Base-by-base conservation (phyloP, 352 stramenopile species). In the Globisporangium irregulare region DNA sequence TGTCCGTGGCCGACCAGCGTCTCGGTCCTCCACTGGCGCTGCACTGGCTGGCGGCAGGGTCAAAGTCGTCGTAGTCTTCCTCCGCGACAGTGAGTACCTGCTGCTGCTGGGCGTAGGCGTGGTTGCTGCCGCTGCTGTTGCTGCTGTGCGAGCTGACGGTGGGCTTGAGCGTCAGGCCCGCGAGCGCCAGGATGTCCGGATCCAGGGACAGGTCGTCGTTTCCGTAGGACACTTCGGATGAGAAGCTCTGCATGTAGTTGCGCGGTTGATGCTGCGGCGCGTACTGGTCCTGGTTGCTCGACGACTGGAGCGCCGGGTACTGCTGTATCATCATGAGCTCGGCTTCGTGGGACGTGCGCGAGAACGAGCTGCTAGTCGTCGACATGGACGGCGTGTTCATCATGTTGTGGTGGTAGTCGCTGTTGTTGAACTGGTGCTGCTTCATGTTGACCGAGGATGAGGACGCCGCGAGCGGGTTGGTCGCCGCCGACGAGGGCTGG, bases 361-460 rank as follows among this genome's bases (percentile, higher is more conserved):
- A 86, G 53, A 87, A 85, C 14, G 80, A 81, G 56, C 80, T 90
- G 64, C 80, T 89, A 0, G 72, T 71, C 7, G 77, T 87, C n/a
- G 82, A 90, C 72, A 88, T 81, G 15, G 80, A 89, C 60, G 82
- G 62, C 59, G 67, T 67, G 50, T 41, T 68, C 53, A 43, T 57
- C 8, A 43, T 24, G n/a, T 36, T 67, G 51, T 71, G 51, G 53
- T 67, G 60, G 68, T n/a, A 68, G 62, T 66, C 66, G 68, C 15
- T 73, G 66, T 38, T 74, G 62, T 73, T 70, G 43, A 51, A 51
- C 43, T 51, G 43, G 43, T 51, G 43, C 66, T 51, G 61, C 34
- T 71, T 48, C 15, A 61, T 54, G 43, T 38, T 7, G 10, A 36
- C 6, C 25, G 59, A 38, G 4, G 54, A 38, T 12, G 56, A 50